Base-by-base conservation (phyloP, 2,329 filamentous ascomycete species). In the Epicoccum sorghinum region DNA sequence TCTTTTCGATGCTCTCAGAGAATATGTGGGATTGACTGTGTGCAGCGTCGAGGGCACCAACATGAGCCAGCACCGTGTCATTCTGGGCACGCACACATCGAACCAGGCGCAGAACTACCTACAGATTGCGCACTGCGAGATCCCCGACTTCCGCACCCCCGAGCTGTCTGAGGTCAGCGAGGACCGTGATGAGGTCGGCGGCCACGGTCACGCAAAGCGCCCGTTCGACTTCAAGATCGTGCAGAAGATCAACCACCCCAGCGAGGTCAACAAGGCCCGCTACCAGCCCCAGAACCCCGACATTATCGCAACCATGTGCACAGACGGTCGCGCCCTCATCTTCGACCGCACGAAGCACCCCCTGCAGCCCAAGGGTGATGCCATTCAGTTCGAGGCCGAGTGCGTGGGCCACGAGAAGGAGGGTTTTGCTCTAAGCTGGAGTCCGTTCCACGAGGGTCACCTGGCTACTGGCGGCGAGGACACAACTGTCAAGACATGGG, bases 251-350 rank as follows among this genome's bases (percentile, higher is more conserved):
- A 90, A 96, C 73, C 95, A 99, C 73, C 92, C 93, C 13, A 90
- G 91, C 60, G 95, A 99, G 76, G 92, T 99, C 72, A 99, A 99
- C 83, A 99, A 98, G 80, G 96, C 95, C 13, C 88, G 95, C 64
- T 98, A 98, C 73, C 93, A 97, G 77, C 95, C 95, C 10, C 93
- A 98, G 74, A 99, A 99, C 70, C 92, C 93, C 4, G 92, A 99
- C 69, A 87, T 99, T 53, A 96, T 99, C 67, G 95, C 95, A 3
- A 97, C 95, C 0, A 88, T 97, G 77, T 92, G 91, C 61, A 86
- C 91, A 7, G 90, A 97, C 73, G 90, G 91, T 59, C 89, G 87
- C 62, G 90, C 97, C 37, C 86, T 98, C 73, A 87, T 99, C 64
- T 99, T 96, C 78, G 95, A 99, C 78, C 88, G 93, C 62, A 96